phyloP scores from a whole-genome alignment of 2,329 filamentous ascomycete species.

The Fusarium bactridioides region DNA sequence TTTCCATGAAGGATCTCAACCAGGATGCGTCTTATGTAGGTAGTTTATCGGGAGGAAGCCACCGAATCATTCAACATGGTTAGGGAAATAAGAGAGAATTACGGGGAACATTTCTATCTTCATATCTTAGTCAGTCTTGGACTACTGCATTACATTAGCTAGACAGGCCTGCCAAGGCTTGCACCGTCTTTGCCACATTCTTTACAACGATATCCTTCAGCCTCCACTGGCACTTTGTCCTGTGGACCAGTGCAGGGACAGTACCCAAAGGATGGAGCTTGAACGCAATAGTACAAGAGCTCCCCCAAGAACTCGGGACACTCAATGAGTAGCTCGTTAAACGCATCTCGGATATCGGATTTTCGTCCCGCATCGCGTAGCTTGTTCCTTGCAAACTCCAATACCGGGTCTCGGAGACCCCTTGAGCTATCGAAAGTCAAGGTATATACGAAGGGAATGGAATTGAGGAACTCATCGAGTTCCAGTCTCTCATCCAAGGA shows the following conservation, averaged over 20 bases:
- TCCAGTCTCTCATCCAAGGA: neutral
- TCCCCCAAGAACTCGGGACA: conserved; percentile 20
- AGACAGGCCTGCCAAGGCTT: neutral
- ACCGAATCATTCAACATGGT: no score
- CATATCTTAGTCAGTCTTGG: rapidly evolving
- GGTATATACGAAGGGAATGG: conserved; percentile 7
- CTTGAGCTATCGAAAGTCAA: neutral
- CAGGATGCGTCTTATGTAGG: no score
- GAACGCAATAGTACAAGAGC: neutral
- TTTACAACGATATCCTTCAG: neutral
- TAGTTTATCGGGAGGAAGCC: no score
- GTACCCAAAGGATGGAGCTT: neutral
- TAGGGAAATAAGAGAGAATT: no score
- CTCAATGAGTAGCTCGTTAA: neutral
- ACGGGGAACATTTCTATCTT: rapidly evolving
- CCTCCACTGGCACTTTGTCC: neutral
- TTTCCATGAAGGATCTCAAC: no score
- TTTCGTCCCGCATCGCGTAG: neutral
- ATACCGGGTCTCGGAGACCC: neutral
- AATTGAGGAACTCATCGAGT: neutral
- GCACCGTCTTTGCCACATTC: neutral
- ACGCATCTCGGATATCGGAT: neutral
- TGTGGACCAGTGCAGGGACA: neutral
- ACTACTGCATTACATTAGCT: rapidly evolving
- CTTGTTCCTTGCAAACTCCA: neutral